A percentile compares a stretch with the other conserved stretches of the same genome.
Evolutionary conservation across 1,284 basidiomycete species (phyloP).

Genomic region (Grifola frondosa): DNA sequence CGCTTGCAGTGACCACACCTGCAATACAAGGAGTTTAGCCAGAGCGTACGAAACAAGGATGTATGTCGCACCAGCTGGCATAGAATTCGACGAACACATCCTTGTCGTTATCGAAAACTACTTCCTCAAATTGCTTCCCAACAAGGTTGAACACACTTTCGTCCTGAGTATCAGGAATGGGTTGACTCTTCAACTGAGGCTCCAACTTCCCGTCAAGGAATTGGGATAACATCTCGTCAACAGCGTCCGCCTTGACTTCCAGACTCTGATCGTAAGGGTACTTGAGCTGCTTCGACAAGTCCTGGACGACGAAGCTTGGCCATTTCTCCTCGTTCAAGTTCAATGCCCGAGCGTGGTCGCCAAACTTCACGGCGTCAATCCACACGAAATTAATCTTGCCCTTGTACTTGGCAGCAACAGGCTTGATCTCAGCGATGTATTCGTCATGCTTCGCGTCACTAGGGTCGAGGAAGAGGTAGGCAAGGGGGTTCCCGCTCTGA

Average conservation of each 20-base stretch:
- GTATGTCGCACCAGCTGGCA: conserved; percentile 79
- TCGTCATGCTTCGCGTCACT: conserved; percentile 65
- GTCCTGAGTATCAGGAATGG: conserved; percentile 82
- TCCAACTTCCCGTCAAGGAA: conserved; percentile 76
- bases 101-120: conserved; percentile 86
- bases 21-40: conserved; percentile 12
- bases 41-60: not conserved
- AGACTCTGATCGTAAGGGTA: conserved; percentile 81
- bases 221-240: conserved; percentile 62
- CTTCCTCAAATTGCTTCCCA: conserved; percentile 85
- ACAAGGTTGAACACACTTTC: conserved; percentile 86
- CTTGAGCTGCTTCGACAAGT: conserved; percentile 83
- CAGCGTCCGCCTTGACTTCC: conserved; percentile 54
- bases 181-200: conserved; percentile 89
- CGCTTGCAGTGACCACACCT: conserved; percentile 97
- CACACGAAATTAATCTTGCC: conserved; percentile 96
- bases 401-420: conserved; percentile 81
- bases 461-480: conserved; percentile 94
- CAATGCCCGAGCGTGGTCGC: conserved; percentile 93
- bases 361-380: conserved; percentile 96
- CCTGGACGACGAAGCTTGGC: conserved; percentile 95
- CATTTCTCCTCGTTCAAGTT: conserved; percentile 85
- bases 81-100: conserved; percentile 98
- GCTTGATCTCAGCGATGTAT: conserved; percentile 69
- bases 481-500: conserved; percentile 81